Evolutionary conservation across 768 basidiomycete genomes (phyloP), one percentile per base, ranked within the genome.

Genomic region (Baorangia bicolor): DNA sequence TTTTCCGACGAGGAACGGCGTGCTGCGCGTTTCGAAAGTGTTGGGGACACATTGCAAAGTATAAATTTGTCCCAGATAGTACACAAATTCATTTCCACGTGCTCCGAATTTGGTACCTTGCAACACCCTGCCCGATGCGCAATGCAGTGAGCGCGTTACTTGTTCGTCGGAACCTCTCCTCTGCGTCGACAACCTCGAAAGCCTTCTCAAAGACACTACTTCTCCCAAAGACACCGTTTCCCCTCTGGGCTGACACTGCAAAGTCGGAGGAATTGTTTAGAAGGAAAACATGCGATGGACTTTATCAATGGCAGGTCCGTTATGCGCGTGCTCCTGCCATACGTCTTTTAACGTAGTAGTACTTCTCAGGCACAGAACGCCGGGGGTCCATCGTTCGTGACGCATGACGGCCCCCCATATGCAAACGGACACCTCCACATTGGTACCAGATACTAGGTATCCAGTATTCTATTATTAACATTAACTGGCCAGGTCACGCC

Each of bases 341-440:
- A 3, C 30, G 9, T 28, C 34, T 25, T 51, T 37, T 28, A n/a
- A 51, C 20, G 41, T 37, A 34, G 14, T 45, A 13, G 27, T 27
- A 8, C 51, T 27, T 48, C 25, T 18, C 65, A 95, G 92, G 81
- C 78, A 73, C 74, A 84, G 57, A 84, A 90, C 64, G 81, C 77
- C 13, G 74, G 79, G 33, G 82, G 90, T 3, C 82, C 85, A 1
- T 66, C 85, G 30, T 98, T 94, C 64, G 87, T 97, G 13, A 77
- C 95, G 49, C 94, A 96, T 61, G 96, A 99, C 69, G 97, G 96
- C 0, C 96, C 96, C 31, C 97, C 97, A 0, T 98, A 98, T 66
- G 96, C 96, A 2, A 99, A 99, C 67, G 97, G 97, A 0, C 83
- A 92, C 68, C 75, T 99, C 39, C 96, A 99, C 68, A 94, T 95